Conservation (phyloP, 2,329 filamentous ascomycete species). For the Cordyceps javanica region DNA sequence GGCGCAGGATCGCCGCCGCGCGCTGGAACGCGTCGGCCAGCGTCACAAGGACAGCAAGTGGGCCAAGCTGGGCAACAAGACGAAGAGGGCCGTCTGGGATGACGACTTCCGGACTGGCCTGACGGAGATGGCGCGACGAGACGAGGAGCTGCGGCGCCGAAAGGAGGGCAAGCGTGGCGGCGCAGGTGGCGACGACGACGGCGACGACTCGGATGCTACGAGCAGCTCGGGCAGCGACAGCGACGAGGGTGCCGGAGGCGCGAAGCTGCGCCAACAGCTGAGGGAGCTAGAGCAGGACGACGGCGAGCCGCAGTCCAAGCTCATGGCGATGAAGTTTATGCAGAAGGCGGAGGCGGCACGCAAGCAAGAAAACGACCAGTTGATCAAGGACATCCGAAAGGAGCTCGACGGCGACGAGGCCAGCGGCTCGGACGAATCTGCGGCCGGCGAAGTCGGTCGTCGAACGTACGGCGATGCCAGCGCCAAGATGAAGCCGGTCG, state of each 20-base stretch:
- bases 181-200: slow-evolving; percentile 38
- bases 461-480: slow-evolving; percentile 55
- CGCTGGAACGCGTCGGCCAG: slow-evolving; percentile 77
- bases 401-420: slow-evolving; percentile 62
- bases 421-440: slow-evolving; percentile 44
- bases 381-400: slow-evolving; percentile 61
- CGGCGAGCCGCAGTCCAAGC: slow-evolving; percentile 53
- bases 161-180: slow-evolving; percentile 63
- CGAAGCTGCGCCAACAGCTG: slow-evolving; percentile 42
- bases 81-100: slow-evolving; percentile 79
- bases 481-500: slow-evolving; percentile 25
- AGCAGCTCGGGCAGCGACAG: slow-evolving; percentile 24
- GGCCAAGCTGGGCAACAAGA: slow-evolving; percentile 78
- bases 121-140: slow-evolving; percentile 72
- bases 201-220: slow-evolving; percentile 47
- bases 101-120: slow-evolving; percentile 75
- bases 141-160: slow-evolving; percentile 73
- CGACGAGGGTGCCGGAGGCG: slow-evolving; percentile 53
- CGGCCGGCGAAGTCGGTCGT: slow-evolving; percentile 58
- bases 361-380: slow-evolving; percentile 74
- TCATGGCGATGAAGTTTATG: slow-evolving; percentile 93
- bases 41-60: slow-evolving; percentile 86
- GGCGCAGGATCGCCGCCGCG: slow-evolving; percentile 64
- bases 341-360: slow-evolving; percentile 73
- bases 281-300: slow-evolving; percentile 41